These are phyloP conservation scores for Pseudogymnoascus sp. DNA, from an alignment of 2,329 filamentous ascomycete species.

Conservation along the genomic window DNA sequence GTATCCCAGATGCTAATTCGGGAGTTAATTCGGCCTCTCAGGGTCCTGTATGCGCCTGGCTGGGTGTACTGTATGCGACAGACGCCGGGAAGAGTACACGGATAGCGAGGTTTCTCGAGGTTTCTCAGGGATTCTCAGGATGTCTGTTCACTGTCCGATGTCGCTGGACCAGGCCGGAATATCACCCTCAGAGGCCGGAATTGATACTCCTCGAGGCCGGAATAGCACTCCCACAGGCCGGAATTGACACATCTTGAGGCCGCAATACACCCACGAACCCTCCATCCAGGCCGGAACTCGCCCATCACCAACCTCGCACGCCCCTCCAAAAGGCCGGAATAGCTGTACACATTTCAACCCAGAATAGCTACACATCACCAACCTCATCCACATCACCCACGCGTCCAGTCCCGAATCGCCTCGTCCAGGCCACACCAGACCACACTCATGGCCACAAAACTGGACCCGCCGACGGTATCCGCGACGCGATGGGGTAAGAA, in stretches of 20 bases:
- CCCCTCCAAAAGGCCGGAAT: not conserved
- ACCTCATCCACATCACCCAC: not conserved
- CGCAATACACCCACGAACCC: not conserved
- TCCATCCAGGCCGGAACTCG: not conserved
- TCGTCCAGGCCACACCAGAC: not conserved
- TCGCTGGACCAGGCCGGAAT: not conserved
- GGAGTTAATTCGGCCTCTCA: not conserved
- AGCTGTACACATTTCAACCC: not conserved
- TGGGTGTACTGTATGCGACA: not conserved
- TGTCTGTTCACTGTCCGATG: not conserved
- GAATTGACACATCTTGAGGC: not conserved
- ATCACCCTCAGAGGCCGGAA: not conserved
- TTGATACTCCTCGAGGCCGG: not conserved
- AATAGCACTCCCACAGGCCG: not conserved
- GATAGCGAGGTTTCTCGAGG: not conserved
- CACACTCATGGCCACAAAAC: not conserved
- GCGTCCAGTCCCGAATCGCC: too few relatives aligned
- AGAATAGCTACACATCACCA: not conserved
- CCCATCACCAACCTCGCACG: not conserved
- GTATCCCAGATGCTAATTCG: not conserved
- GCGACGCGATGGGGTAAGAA: slow-evolving; percentile 6
- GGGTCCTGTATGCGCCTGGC: not conserved
- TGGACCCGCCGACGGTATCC: slow-evolving; percentile 4
- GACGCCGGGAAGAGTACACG: not conserved
- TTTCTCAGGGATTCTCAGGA: not conserved